phyloP scores from a whole-genome alignment of 148 eudicot genomes.

The Camellia lanceoleosa region DNA sequence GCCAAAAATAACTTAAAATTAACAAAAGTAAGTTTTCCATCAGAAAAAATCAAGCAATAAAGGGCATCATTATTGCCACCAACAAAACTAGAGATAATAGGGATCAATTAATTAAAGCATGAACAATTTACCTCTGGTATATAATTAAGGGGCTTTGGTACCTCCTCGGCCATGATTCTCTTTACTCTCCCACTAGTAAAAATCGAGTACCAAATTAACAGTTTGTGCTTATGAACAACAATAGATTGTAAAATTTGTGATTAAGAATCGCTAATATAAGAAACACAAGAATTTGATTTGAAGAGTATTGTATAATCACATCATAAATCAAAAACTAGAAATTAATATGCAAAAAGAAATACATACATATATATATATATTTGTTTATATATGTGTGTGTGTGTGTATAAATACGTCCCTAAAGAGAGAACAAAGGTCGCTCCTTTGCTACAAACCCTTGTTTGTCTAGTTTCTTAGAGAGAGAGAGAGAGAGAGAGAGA shows the following conservation, averaged over 20 bases:
- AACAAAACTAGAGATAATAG: background rate
- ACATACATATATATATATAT: too few relatives aligned
- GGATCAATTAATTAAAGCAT: background rate
- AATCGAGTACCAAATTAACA: background rate
- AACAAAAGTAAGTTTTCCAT: background rate
- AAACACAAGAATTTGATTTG: background rate
- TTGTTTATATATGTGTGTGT: too few relatives aligned
- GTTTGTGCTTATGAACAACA: background rate
- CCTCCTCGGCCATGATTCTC: slow-evolving; percentile 53
- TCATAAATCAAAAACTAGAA: background rate
- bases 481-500: too few relatives aligned
- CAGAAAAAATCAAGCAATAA: background rate
- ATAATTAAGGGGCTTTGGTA: slow-evolving; percentile 41
- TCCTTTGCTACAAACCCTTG: too few relatives aligned
- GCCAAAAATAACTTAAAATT: background rate
- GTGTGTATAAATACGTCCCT: too few relatives aligned
- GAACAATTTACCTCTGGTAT: slow-evolving; percentile 50
- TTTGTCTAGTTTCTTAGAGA: too few relatives aligned
- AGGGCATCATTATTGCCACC: background rate
- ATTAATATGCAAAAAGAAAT: too few relatives aligned
- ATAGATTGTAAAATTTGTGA: background rate
- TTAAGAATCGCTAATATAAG: slow-evolving; percentile 6
- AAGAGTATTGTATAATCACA: background rate
- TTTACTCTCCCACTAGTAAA: background rate
- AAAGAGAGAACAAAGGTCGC: too few relatives aligned